Percentiles rank a stretch among this genome's conserved stretches.
phyloP scores from a whole-genome alignment of 1,139 yeast species.

The Yamadazyma kanchanaburiensis region DNA sequence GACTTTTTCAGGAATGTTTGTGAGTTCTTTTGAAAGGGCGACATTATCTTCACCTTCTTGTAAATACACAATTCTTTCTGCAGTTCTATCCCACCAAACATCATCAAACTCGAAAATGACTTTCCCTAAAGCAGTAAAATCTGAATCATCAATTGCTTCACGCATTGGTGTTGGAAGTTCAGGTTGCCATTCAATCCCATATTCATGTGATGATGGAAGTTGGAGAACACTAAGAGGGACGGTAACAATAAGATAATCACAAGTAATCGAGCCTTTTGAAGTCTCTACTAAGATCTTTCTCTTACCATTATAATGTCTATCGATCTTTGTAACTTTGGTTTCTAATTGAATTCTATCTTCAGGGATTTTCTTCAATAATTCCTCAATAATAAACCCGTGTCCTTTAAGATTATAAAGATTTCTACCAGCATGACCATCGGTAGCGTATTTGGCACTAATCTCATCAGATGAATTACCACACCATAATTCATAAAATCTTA shows the following conservation, averaged over 20 bases:
- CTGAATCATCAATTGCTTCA: conserved; percentile 47
- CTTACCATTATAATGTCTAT: conserved; percentile 14
- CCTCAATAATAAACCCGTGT: conserved; percentile 48
- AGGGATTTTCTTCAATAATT: conserved; percentile 41
- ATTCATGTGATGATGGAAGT: conserved; percentile 30
- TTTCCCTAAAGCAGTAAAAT: conserved; percentile 75
- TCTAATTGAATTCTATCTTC: conserved; percentile 34
- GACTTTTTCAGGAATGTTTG: conserved; percentile 5
- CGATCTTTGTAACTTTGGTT: conserved; percentile 46
- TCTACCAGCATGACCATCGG: conserved; percentile 70
- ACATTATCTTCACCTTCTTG: conserved; percentile 20
- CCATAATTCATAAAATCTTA: conserved; percentile 69
- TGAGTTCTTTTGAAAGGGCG: conserved; percentile 23
- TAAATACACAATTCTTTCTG: conserved; percentile 52
- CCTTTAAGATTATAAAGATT: conserved; percentile 65
- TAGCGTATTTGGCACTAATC: conserved; percentile 65
- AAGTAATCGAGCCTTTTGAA: conserved; percentile 17
- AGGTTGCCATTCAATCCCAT: conserved; percentile 59
- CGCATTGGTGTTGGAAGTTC: conserved; percentile 46
- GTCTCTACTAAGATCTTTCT: conserved; percentile 20
- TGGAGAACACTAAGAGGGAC: conserved; percentile 71
- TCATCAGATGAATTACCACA: conserved; percentile 68
- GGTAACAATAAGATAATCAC: conserved; percentile 63
- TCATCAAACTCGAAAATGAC: conserved; percentile 67
- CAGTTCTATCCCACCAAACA: conserved; percentile 60